A percentile compares a stretch with the other conserved stretches of the same genome.
Conservation (phyloP, 768 basidiomycete species). For the Terana coerulea region DNA sequence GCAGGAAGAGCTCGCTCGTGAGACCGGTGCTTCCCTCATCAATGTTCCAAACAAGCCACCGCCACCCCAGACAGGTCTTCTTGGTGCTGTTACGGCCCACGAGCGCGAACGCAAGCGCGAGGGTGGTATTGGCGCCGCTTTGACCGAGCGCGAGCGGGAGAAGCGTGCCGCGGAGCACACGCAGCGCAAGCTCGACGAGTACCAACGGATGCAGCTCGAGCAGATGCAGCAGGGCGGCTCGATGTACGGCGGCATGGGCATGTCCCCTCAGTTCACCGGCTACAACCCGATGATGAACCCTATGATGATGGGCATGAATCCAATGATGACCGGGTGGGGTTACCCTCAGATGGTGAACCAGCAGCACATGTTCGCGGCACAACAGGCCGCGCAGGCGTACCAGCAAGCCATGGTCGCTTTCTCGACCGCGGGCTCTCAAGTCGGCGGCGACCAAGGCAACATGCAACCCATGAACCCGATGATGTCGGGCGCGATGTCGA, state of each 20-base stretch:
- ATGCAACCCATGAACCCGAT: constrained; percentile 45
- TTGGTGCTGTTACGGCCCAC: constrained; percentile 94
- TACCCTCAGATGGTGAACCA: constrained; percentile 60
- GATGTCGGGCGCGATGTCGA: constrained; percentile 56
- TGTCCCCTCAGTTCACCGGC: constrained; percentile 32
- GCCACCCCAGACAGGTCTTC: constrained; percentile 89
- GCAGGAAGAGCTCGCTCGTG: constrained; percentile 91
- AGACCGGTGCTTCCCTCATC: constrained; percentile 87
- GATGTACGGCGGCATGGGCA: constrained; percentile 56
- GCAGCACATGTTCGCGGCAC: constrained; percentile 83
- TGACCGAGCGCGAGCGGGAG: constrained; percentile 95
- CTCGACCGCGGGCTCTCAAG: constrained; percentile 70
- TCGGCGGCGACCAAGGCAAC: constrained; percentile 54
- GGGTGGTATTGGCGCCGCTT: constrained; percentile 89
- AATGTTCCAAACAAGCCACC: constrained; percentile 96
- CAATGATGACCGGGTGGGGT: constrained; percentile 53
- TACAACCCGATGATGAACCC: constrained; percentile 80
- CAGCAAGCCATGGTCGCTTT: constrained; percentile 87
- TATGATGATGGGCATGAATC: constrained; percentile 57
- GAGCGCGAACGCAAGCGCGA: constrained; percentile 93
- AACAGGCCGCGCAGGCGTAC: constrained; percentile 83
- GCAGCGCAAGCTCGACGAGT: constrained; percentile 88
- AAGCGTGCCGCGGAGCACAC: constrained; percentile 88
- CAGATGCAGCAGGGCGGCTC: constrained; percentile 80
- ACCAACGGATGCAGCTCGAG: constrained; percentile 85